These are phyloP conservation scores for Meira nashicola DNA, from an alignment of 1,284 basidiomycete species.

Conservation along the genomic window DNA sequence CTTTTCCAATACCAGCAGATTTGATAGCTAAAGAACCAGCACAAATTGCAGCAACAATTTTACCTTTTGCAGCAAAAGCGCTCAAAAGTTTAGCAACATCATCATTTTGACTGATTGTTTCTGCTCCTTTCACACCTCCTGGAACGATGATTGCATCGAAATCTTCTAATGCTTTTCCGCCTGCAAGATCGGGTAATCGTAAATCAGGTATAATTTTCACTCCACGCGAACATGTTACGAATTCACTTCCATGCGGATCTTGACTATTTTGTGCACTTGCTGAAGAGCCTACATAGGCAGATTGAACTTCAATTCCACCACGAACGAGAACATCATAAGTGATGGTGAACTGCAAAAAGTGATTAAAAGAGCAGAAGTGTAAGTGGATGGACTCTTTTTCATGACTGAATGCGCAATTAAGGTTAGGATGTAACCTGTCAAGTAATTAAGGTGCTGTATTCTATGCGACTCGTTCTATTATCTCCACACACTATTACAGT, in stretches of 20 bases:
- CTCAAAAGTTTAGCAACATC: conserved; percentile 65
- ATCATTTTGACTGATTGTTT: conserved; percentile 63
- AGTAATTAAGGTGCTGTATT: too few species aligned
- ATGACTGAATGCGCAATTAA: not conserved
- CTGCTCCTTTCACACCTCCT: conserved; percentile 73
- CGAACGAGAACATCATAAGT: conserved; percentile 48
- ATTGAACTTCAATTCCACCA: conserved; percentile 28
- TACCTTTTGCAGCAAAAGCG: conserved; percentile 59
- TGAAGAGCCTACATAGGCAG: conserved; percentile 34
- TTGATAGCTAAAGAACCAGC: conserved; percentile 62
- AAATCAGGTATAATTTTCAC: conserved; percentile 44
- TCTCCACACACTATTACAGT: too few species aligned
- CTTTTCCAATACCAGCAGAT: conserved; percentile 60
- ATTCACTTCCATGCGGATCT: conserved; percentile 19
- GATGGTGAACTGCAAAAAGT: conserved; percentile 51
- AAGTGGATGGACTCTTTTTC: not conserved
- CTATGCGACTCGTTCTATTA: too few species aligned
- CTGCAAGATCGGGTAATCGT: conserved; percentile 26
- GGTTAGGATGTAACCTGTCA: not conserved
- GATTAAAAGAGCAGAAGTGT: not conserved
- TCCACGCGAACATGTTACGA: conserved; percentile 36
- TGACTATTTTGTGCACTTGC: conserved; percentile 10
- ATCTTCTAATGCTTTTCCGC: conserved; percentile 50
- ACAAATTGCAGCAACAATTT: conserved; percentile 40
- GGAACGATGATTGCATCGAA: conserved; percentile 72